These are phyloP conservation scores for Suhomyces maxii DNA, from an alignment of 1,139 yeast genomes.

Conservation along the genomic window DNA sequence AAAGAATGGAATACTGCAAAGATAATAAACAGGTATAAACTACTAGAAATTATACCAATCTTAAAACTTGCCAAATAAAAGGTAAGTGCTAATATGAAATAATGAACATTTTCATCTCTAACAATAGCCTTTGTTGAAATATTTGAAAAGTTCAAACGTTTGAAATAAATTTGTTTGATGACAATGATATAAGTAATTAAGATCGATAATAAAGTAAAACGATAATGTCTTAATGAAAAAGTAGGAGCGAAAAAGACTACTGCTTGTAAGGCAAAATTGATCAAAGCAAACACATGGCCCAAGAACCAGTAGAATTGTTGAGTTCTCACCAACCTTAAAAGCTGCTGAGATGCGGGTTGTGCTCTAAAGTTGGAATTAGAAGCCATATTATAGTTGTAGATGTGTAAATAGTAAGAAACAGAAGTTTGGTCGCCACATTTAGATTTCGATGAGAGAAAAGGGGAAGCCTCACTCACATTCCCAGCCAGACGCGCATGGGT, in stretches of 20 bases:
- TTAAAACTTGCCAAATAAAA: slow-evolving; percentile 33
- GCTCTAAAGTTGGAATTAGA: slow-evolving; percentile 11
- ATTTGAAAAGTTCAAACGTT: slow-evolving; percentile 20
- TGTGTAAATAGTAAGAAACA: background rate
- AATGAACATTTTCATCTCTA: slow-evolving; percentile 54
- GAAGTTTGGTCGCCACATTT: slow-evolving; percentile 1
- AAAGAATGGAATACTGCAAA: slow-evolving; percentile 59
- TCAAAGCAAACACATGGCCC: slow-evolving; percentile 45
- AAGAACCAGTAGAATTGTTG: slow-evolving; percentile 57
- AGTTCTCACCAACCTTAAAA: slow-evolving; percentile 27
- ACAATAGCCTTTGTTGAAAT: slow-evolving; percentile 18
- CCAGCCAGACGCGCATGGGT: background rate
- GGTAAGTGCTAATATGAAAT: slow-evolving; percentile 42
- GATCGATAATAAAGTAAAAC: slow-evolving; percentile 40
- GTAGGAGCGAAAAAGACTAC: slow-evolving; percentile 34
- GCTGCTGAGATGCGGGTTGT: slow-evolving; percentile 12
- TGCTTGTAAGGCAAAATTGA: slow-evolving; percentile 32
- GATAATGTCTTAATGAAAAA: slow-evolving; percentile 33
- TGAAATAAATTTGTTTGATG: slow-evolving; percentile 46
- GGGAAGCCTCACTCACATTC: background rate
- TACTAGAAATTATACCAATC: slow-evolving; percentile 35
- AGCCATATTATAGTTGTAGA: slow-evolving; percentile 1
- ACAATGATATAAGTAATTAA: slow-evolving; percentile 50
- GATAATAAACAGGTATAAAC: slow-evolving; percentile 54
- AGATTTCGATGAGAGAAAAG: background rate